Evolutionary conservation across 2,329 filamentous ascomycete genomes (phyloP).

Genomic region (Hypomyces rosellus): DNA sequence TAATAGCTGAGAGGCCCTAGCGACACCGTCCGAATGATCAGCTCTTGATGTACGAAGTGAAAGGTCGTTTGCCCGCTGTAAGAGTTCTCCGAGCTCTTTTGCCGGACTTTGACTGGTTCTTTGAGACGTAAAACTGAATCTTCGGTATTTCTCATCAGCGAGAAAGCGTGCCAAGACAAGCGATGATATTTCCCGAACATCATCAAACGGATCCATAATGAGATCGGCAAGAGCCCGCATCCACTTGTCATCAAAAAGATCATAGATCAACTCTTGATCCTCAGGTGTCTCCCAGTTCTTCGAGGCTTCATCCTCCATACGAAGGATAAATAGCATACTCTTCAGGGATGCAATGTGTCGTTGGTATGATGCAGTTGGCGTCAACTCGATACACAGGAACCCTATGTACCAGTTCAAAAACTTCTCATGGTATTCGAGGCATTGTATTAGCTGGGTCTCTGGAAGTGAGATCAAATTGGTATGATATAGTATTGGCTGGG

Average conservation of each 20-base stretch:
- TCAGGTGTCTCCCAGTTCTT: conserved; percentile 33
- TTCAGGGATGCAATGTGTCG: conserved; percentile 77
- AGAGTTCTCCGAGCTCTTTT: conserved; percentile 39
- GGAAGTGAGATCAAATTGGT: conserved; percentile 35
- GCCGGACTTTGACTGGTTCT: conserved; percentile 14
- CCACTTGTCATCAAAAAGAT: conserved; percentile 43
- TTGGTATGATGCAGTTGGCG: conserved; percentile 81
- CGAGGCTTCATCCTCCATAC: conserved; percentile 56
- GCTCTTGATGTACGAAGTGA: conserved; percentile 71
- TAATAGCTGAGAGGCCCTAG: conserved; percentile 65
- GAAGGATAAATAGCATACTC: conserved; percentile 60
- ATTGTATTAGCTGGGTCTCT: conserved; percentile 30
- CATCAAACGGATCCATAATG: conserved; percentile 85
- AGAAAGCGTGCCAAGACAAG: conserved; percentile 45
- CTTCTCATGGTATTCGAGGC: conserved; percentile 44
- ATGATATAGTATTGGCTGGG: conserved; percentile 29
- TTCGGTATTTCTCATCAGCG: conserved; percentile 29
- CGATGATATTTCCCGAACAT: conserved; percentile 62
- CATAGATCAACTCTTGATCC: conserved; percentile 35
- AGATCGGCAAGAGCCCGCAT: conserved; percentile 67
- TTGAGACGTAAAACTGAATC: conserved; percentile 17
- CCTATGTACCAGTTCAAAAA: conserved; percentile 71
- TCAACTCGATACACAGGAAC: conserved; percentile 68
- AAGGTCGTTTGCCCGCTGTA: conserved; percentile 46
- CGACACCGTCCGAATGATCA: conserved; percentile 88